Base-by-base conservation (phyloP, 441 rosid species). In the Flueggea neowawraea region DNA sequence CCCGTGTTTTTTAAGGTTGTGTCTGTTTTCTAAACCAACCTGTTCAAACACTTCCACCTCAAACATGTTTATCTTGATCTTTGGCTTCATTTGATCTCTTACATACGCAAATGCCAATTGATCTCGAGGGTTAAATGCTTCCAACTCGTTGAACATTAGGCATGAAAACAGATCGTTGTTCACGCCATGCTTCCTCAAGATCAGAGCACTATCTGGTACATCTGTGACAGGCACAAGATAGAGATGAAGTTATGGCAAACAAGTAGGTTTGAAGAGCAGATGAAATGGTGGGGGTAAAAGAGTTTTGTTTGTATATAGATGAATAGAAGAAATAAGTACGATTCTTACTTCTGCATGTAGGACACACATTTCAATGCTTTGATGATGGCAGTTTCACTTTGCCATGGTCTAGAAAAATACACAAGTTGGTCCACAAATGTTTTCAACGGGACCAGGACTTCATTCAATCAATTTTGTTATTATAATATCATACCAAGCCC, bases 41-140 rank as follows among this genome's bases (percentile, higher is more conserved):
- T 88, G 95, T 80, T 88, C 89, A 52, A 87, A 83, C 16, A 90
- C 93, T 67, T 90, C 90, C 1, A 82, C 85, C 16, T 85, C 95
- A 65, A 93, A 87, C 95, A 93, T 84, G 83, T 90, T 89, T 62
- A 88, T 10, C 58, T 77, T 84, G 39, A 78, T 62, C 81, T 76
- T 80, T 0, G 90, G 95, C 55, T 62, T 78, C 74, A 87, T 77
- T 9, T 52, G 66, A 72, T 90, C 96, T 58, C 96, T 79, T 66
- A 88, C 86, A 61, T 72, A 90, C 13, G 96, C 89, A 57, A 93
- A 88, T 4, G 96, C 86, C 61, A 90, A 55, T 56, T 88, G 98
- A 72, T 90, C 97, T 71, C 96, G 77, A 0, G 86, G 93, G 78
- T 84, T 88, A 62, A 90, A 93, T 49, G 88, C 93, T 62, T 85